phyloP scores from a whole-genome alignment of 1,284 basidiomycete genomes.

The Stygiomarasmius scandens region DNA sequence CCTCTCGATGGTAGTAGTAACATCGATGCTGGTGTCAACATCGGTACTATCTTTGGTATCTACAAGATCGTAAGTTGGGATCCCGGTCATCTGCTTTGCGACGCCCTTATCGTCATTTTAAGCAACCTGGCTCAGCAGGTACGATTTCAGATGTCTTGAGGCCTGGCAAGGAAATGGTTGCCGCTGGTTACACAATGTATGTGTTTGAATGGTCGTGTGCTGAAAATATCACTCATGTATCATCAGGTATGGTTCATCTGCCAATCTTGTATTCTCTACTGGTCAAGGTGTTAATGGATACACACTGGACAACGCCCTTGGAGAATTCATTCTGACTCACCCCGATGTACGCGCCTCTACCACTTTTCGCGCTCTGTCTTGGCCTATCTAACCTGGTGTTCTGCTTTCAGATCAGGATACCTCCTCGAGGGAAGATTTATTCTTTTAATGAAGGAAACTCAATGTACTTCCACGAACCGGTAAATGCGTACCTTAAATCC shows the following conservation, averaged over 20 bases:
- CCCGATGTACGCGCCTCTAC: constrained; percentile 69
- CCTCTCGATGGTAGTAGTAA: constrained; percentile 98
- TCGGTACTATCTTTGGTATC: constrained; percentile 99
- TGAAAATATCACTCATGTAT: constrained; percentile 16
- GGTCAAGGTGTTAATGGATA: constrained; percentile 98
- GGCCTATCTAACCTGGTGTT: constrained; percentile 2
- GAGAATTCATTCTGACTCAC: constrained; percentile 99
- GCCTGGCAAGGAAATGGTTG: constrained; percentile 97
- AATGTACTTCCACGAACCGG: constrained; percentile 90
- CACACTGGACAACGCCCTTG: constrained; percentile 93
- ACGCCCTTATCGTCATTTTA: constrained; percentile 8
- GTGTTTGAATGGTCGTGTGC: constrained; percentile 25
- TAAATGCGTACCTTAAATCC: constrained; percentile 87
- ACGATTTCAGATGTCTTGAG: constrained; percentile 87
- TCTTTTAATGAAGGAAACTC: constrained; percentile 99
- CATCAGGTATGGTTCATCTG: constrained; percentile 94
- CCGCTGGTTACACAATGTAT: constrained; percentile 95
- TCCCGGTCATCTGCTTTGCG: constrained; percentile 1
- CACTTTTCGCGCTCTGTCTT: neutral
- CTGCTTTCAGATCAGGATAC: constrained; percentile 81
- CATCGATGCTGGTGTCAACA: constrained; percentile 99
- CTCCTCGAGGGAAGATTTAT: constrained; percentile 96
- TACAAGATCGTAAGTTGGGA: constrained; percentile 77
- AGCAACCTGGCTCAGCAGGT: constrained; percentile 80
- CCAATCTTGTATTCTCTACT: constrained; percentile 95